A percentile compares a stretch with the other conserved stretches of the same genome.
Evolutionary conservation across 805 yeast species (phyloP).

Genomic region (Ogataea corticis): DNA sequence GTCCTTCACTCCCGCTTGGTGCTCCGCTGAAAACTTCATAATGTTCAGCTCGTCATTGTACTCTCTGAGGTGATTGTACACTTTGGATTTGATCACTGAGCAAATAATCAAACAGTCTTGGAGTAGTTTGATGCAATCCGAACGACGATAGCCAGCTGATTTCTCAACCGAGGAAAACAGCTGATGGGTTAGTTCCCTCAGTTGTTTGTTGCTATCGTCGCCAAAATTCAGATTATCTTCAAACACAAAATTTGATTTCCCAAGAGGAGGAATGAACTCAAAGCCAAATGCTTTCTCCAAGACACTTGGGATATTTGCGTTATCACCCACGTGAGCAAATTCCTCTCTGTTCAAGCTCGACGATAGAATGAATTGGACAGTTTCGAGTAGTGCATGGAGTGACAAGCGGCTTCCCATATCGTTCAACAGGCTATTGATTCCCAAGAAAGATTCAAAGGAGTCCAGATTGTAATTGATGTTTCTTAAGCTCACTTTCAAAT

Average conservation of each 20-base stretch:
- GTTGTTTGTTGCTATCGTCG: constrained; percentile 7
- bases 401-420: constrained; percentile 38
- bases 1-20: constrained; percentile 14
- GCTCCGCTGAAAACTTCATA: constrained; percentile 20
- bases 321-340: constrained; percentile 5
- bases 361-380: constrained; percentile 26
- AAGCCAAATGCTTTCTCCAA: constrained; percentile 25
- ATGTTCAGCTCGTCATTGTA: constrained; percentile 22
- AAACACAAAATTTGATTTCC: constrained; percentile 28
- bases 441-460: constrained; percentile 21
- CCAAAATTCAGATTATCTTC: constrained; percentile 24
- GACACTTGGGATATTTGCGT: constrained; percentile 14
- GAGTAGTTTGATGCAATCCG: constrained; percentile 15
- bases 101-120: constrained; percentile 36
- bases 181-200: constrained; percentile 11
- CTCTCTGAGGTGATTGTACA: constrained; percentile 19
- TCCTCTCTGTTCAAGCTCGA: constrained; percentile 18
- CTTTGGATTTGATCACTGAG: constrained; percentile 36
- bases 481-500: constrained; percentile 21
- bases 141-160: constrained; percentile 9
- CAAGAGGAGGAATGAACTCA: constrained; percentile 31
- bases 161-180: constrained; percentile 18
- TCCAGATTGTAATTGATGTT: constrained; percentile 22
- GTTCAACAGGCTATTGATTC: constrained; percentile 21
- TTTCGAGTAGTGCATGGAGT: constrained; percentile 36